Conservation (phyloP, 345 rosid species). For the Barbarea vulgaris region DNA sequence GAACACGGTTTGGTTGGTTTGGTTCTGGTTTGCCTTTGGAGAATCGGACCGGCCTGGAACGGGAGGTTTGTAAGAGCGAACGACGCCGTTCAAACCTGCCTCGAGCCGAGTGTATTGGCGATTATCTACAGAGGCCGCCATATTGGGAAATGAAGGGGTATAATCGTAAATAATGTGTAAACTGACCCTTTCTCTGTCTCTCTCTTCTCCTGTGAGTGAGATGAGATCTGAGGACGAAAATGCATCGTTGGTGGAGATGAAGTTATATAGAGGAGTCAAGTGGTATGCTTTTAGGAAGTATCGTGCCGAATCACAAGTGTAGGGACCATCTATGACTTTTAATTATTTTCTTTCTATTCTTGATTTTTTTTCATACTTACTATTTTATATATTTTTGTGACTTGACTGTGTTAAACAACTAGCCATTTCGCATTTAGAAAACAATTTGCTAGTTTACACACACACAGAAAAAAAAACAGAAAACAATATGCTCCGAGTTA, state of each 20-base stretch:
- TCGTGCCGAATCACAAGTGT: constrained; percentile 29
- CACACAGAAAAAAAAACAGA: neutral
- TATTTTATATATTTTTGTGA: neutral
- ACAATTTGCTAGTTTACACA: neutral
- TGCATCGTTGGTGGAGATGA: constrained; percentile 33
- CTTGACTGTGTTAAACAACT: neutral
- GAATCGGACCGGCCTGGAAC: constrained; percentile 42
- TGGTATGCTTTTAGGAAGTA: constrained; percentile 29
- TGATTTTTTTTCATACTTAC: neutral
- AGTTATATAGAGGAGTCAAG: constrained; percentile 29
- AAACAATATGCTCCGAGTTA: neutral
- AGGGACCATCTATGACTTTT: constrained; percentile 23
- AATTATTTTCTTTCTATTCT: neutral
- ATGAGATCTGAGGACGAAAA: constrained; percentile 42
- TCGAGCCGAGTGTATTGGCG: constrained; percentile 60
- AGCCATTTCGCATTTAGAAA: neutral
- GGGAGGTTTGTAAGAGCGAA: constrained; percentile 51
- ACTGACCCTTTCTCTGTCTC: neutral
- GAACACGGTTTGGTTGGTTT: constrained; percentile 31
- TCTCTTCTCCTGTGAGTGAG: constrained; percentile 30
- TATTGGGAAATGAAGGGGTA: constrained; percentile 19
- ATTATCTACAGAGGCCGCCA: constrained; percentile 79
- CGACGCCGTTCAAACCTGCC: constrained; percentile 52
- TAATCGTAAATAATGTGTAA: neutral
- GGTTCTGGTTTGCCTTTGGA: constrained; percentile 34